Base-by-base conservation (phyloP, 495 filamentous ascomycete species). In the Chaetomidium leptoderma region DNA sequence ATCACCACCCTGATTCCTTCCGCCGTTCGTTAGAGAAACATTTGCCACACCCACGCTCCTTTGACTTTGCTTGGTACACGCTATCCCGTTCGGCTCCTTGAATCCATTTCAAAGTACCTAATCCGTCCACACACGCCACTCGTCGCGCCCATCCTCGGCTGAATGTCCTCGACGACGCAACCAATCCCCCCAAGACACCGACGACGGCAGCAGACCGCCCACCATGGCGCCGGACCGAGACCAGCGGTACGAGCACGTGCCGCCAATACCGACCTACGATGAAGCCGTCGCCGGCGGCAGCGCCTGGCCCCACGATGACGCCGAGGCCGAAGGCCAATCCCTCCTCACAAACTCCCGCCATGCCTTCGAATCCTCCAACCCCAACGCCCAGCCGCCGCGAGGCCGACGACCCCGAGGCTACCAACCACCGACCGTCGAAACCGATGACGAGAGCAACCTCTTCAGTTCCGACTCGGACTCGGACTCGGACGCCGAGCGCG, bases 251-350 rank as follows among this genome's bases (percentile, higher is more conserved):
- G 82, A 86, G 64, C 70, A 80, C 48, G 80, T 90, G 53, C 92
- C 77, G 27, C 77, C 93, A 19, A 96, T 97, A 72, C 92, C 92
- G 9, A 85, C 87, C 37, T 98, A 98, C 79, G 92, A 97, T 71
- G 93, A 98, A 76, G 91, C 93, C 53, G 84, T 74, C 53, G 70
- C 73, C 74, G 65, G 67, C 59, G 65, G 74, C 65, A 64, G 70
- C 65, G 53, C 62, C 62, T 51, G 48, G 46, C 39, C 55, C 45
- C 45, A 44, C 40, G 58, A 66, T 26, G 39, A 62, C 21, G 63
- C 67, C 57, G 71, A 74, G 16, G 70, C 66, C 53, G 77, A 79
- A 44, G 83, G 83, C 45, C 83, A 82, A 60, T 85, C 83, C 4
- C 81, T 86, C 58, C 79, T 87, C 33, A 79, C 75, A 53, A 59